phyloP scores from a whole-genome alignment of 2,329 filamentous ascomycete genomes.

The Macrophomina pseudophaseolina region DNA sequence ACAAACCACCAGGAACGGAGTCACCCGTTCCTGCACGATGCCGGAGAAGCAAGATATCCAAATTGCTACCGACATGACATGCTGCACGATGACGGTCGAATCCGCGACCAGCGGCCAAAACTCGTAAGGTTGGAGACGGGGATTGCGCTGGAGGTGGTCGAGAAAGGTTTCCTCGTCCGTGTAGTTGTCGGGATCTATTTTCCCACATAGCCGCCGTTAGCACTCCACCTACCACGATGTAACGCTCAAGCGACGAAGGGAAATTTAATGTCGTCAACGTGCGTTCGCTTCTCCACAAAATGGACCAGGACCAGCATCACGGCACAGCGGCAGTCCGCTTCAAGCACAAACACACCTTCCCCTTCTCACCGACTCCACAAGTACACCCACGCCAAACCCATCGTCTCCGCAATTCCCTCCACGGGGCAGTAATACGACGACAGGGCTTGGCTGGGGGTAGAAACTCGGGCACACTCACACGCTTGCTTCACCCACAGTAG shows the following conservation, averaged over 20 bases:
- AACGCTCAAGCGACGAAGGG: conserved; percentile 8
- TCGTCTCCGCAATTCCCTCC: background rate
- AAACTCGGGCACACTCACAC: conserved; percentile 60
- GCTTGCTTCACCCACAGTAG: conserved; percentile 97
- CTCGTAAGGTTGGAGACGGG: conserved; percentile 90
- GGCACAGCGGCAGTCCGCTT: background rate
- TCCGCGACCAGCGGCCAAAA: conserved; percentile 97
- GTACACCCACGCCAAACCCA: too few relatives aligned
- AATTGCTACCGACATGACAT: conserved; percentile 92
- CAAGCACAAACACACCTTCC: too few relatives aligned
- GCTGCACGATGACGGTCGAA: conserved; percentile 94
- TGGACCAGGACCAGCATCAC: background rate
- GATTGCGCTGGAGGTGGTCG: conserved; percentile 93
- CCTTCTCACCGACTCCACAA: too few relatives aligned
- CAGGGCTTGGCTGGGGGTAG: background rate
- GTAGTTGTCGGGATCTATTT: conserved; percentile 94
- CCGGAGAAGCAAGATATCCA: conserved; percentile 93
- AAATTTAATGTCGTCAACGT: too few relatives aligned
- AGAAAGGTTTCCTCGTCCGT: conserved; percentile 97
- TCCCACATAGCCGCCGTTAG: background rate
- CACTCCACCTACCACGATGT: background rate
- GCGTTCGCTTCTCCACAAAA: too few relatives aligned
- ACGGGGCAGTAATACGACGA: background rate
- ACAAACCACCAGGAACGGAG: conserved; percentile 84
- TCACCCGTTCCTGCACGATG: conserved; percentile 86